Conservation (phyloP, 495 filamentous ascomycete species). For the Tuber microsphaerosporum region DNA sequence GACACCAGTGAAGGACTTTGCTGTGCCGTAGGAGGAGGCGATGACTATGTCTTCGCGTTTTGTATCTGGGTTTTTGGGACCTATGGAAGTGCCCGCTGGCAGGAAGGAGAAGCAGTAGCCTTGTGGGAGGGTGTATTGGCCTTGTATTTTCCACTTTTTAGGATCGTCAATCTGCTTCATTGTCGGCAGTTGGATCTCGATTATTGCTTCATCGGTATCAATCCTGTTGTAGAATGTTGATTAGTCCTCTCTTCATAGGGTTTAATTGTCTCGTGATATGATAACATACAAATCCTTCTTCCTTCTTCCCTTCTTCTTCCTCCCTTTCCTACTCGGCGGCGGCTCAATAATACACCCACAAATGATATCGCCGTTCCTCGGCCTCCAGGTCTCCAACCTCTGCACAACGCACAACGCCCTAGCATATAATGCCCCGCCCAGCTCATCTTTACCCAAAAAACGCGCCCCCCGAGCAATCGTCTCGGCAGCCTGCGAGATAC, state of each 20-base stretch:
- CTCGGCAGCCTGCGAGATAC: slow-evolving; percentile 40
- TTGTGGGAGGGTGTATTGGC: slow-evolving; percentile 30
- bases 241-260: neutral
- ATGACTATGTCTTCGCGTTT: slow-evolving; percentile 36
- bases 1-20: slow-evolving; percentile 43
- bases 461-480: slow-evolving; percentile 39
- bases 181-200: slow-evolving; percentile 19
- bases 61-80: slow-evolving; percentile 32
- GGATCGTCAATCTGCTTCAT: slow-evolving; percentile 18
- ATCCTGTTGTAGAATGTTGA: neutral
- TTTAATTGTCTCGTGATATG: neutral
- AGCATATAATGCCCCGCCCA: slow-evolving; percentile 37
- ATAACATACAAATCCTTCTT: neutral
- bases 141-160: slow-evolving; percentile 37
- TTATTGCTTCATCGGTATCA: slow-evolving; percentile 24
- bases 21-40: slow-evolving; percentile 37
- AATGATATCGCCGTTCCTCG: slow-evolving; percentile 40
- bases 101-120: slow-evolving; percentile 28
- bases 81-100: slow-evolving; percentile 32
- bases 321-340: slow-evolving; percentile 3
- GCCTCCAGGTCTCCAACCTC: slow-evolving; percentile 41
- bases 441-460: slow-evolving; percentile 36
- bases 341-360: slow-evolving; percentile 32
- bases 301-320: slow-evolving; percentile 15
- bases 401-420: slow-evolving; percentile 44